Base-by-base conservation (phyloP, 2,329 filamentous ascomycete species). In the Hypomyces rosellus region DNA sequence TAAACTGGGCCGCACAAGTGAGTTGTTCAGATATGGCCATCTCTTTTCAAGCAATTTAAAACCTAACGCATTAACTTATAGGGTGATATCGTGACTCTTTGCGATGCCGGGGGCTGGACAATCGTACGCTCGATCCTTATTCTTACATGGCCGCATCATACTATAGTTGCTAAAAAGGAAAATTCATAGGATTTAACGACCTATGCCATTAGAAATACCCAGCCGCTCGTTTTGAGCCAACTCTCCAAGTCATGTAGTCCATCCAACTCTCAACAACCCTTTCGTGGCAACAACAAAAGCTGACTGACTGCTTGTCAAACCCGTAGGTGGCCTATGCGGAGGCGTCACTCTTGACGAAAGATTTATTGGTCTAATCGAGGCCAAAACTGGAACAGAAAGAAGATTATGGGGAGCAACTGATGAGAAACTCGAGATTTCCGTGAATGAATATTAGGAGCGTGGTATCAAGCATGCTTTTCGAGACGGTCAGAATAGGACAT, bases 311-410 rank as follows among this genome's bases (percentile, higher is more conserved):
- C 36, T 38, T n/a, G 13, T 38, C 12, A 7, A n/a, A 38, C 16
- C 16, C 13, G 7, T n/a, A 69, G 68, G 67, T 2, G 62, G 16
- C 0, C 56, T 73, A 0, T 71, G 66, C 2, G 69, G 70, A 1
- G 68, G 57, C 0, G 57, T 71, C 0, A 70, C 72, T 7, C 59
- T 73, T 0, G 68, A 73, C 25, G 61, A 72, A 2, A 53, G 36
- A 0, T 73, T 73, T 20, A 1, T 61, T 0, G 1, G 47, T 0
- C 36, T 67, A 2, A 51, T 73, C 12, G 54, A 60, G 25, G 2
- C 5, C 0, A 65, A 63, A 8, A 18, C 68, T 0, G 2, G 43
- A 3, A 6, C 0, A 1, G 14, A 0, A 25, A 41, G 0, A 65
- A 61, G 60, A 16, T 25, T 5, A 2, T 42, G 40, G 36, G 7